These are phyloP conservation scores for Gynostemma pentaphyllum DNA, from an alignment of 306 rosid genomes.

Conservation along the genomic window DNA sequence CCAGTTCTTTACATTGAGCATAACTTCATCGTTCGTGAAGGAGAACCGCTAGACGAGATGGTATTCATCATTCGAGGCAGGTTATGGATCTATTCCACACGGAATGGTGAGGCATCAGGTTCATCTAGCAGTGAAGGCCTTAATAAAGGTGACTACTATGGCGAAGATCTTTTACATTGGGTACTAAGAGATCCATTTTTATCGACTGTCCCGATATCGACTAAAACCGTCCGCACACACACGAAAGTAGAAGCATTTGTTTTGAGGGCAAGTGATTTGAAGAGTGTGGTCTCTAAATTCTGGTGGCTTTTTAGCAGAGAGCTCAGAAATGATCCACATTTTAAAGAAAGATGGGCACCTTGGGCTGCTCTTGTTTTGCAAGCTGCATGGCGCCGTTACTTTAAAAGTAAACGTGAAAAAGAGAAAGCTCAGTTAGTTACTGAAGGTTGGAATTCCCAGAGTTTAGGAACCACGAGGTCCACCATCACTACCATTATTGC, in stretches of 20 bases:
- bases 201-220: constrained; percentile 9
- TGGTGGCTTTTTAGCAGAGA: constrained; percentile 9
- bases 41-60: constrained; percentile 16
- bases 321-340: neutral
- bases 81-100: neutral
- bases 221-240: neutral
- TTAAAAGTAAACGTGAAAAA: neutral
- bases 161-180: constrained; percentile 15
- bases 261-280: constrained; percentile 9
- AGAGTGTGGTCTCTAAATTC: constrained; percentile 3
- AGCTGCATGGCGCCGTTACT: neutral
- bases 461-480: too few species aligned
- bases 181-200: neutral
- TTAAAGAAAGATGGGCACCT: neutral
- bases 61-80: constrained; percentile 11
- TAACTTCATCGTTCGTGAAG: constrained; percentile 6
- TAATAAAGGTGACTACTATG: constrained; percentile 1
- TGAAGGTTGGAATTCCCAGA: neutral
- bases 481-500: neutral
- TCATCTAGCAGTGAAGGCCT: neutral
- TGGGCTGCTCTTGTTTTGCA: constrained; percentile 2
- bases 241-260: constrained; percentile 16
- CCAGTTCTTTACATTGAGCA: constrained; percentile 11
- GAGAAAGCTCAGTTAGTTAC: neutral
- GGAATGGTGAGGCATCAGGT: neutral